phyloP scores from a whole-genome alignment of 2,329 filamentous ascomycete genomes.

The Penicillium capsulatum region DNA sequence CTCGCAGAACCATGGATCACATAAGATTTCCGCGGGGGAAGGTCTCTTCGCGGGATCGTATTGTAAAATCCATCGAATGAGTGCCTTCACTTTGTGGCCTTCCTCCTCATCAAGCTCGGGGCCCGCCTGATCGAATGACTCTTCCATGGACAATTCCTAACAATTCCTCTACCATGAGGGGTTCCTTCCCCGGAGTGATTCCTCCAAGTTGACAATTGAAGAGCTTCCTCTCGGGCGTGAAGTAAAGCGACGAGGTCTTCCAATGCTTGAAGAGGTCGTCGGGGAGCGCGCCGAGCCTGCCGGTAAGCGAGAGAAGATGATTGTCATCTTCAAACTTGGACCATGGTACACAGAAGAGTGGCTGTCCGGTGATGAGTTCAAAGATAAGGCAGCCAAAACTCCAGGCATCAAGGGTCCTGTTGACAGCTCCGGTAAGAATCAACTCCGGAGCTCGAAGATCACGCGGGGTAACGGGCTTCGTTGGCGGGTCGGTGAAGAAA shows the following conservation, averaged over 20 bases:
- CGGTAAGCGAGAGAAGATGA: constrained; percentile 27
- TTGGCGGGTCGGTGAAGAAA: constrained; percentile 23
- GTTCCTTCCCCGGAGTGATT: constrained; percentile 20
- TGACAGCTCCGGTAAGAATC: constrained; percentile 23
- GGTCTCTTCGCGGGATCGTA: constrained; percentile 29
- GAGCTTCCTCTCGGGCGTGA: constrained; percentile 17
- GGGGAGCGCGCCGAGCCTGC: constrained; percentile 24
- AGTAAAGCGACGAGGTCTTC: constrained; percentile 26
- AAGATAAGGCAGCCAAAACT: constrained; percentile 32
- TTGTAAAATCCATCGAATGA: constrained; percentile 28
- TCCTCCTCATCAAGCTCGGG: constrained; percentile 26
- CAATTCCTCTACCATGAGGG: constrained; percentile 19
- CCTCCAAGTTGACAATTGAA: constrained; percentile 20
- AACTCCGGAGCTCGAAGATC: constrained; percentile 29
- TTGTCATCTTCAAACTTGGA: constrained; percentile 27
- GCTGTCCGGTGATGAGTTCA: constrained; percentile 29
- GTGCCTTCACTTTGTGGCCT: constrained; percentile 21
- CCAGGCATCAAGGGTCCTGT: constrained; percentile 28
- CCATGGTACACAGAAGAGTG: constrained; percentile 21
- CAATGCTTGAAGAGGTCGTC: constrained; percentile 23
- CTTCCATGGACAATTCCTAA: constrained; percentile 22
- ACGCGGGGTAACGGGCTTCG: constrained; percentile 21
- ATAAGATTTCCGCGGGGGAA: constrained; percentile 25
- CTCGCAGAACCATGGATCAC: constrained; percentile 29
- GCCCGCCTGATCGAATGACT: constrained; percentile 20